Percentiles rank a stretch among this genome's conserved stretches.
Evolutionary conservation across 1,284 basidiomycete species (phyloP).

Genomic region (Ceratobasidium sp.): DNA sequence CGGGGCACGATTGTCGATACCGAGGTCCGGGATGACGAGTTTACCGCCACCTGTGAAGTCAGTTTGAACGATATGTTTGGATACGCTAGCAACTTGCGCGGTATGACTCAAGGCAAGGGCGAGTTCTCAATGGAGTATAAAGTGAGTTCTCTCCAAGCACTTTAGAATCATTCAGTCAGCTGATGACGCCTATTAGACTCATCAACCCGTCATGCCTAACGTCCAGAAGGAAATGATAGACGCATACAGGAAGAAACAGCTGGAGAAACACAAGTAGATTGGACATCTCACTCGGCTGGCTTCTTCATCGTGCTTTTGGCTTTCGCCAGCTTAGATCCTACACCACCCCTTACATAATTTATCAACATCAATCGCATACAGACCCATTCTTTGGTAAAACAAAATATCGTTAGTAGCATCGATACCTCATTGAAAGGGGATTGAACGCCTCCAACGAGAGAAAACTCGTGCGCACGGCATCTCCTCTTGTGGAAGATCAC

Average conservation of each 20-base stretch:
- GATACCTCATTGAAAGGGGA: too few species aligned
- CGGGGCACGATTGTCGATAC: slow-evolving; percentile 97
- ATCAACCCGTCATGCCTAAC: slow-evolving; percentile 89
- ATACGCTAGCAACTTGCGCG: slow-evolving; percentile 92
- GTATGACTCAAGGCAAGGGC: slow-evolving; percentile 96
- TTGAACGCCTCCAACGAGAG: too few species aligned
- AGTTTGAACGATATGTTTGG: slow-evolving; percentile 99
- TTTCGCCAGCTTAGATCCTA: slow-evolving; percentile 1
- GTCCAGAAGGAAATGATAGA: slow-evolving; percentile 88
- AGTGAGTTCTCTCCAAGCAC: slow-evolving; percentile 61
- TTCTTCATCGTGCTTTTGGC: background rate
- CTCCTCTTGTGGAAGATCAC: too few species aligned
- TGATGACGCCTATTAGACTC: slow-evolving; percentile 64
- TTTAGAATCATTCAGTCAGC: slow-evolving; percentile 45
- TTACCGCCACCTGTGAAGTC: slow-evolving; percentile 92
- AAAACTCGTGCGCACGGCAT: too few species aligned
- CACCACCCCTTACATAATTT: slow-evolving; percentile 37
- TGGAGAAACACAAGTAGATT: slow-evolving; percentile 53
- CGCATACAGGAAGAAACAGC: slow-evolving; percentile 69
- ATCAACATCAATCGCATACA: too few species aligned
- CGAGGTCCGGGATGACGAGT: slow-evolving; percentile 97
- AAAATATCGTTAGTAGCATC: too few species aligned
- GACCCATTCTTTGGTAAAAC: too few species aligned
- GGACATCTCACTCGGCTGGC: background rate
- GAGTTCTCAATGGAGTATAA: slow-evolving; percentile 77